Evolutionary conservation across 805 yeast genomes (phyloP).

Genomic region (Clavispora santaluciae): DNA sequence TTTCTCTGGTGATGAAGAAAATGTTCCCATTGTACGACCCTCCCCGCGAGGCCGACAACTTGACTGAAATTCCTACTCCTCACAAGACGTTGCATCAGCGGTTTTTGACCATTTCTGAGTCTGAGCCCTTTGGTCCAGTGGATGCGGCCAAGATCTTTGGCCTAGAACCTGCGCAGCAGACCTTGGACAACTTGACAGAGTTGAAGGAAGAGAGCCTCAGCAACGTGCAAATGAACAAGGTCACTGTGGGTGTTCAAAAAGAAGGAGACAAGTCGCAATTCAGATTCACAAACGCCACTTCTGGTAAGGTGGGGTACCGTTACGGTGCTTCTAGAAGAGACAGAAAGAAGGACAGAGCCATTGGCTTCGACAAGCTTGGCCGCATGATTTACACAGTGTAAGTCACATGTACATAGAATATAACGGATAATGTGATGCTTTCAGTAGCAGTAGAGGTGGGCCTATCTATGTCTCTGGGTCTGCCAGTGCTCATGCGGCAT

Average conservation of each 20-base stretch:
- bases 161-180: conserved; percentile 81
- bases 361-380: conserved; percentile 68
- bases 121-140: conserved; percentile 91
- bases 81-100: conserved; percentile 74
- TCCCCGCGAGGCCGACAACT: conserved; percentile 53
- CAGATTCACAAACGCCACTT: conserved; percentile 71
- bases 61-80: conserved; percentile 93
- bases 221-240: conserved; percentile 24
- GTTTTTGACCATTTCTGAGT: conserved; percentile 85
- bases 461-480: no score
- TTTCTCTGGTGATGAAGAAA: conserved; percentile 60
- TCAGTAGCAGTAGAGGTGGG: background rate
- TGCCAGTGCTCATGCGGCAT: no score
- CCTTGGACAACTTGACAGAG: conserved; percentile 64
- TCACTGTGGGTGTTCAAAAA: conserved; percentile 50
- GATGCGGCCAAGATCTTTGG: conserved; percentile 87
- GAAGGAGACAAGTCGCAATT: conserved; percentile 69
- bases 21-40: conserved; percentile 72
- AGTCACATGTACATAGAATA: conserved; percentile 7
- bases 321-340: conserved; percentile 91
- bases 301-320: conserved; percentile 84
- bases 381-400: conserved; percentile 39
- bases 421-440: conserved; percentile 3
- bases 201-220: conserved; percentile 48
- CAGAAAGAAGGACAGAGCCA: conserved; percentile 73